Percentiles rank a stretch among this genome's conserved stretches.
These are phyloP conservation scores for Drechmeria coniospora DNA, from an alignment of 2,329 filamentous ascomycete genomes.

Conservation along the genomic window DNA sequence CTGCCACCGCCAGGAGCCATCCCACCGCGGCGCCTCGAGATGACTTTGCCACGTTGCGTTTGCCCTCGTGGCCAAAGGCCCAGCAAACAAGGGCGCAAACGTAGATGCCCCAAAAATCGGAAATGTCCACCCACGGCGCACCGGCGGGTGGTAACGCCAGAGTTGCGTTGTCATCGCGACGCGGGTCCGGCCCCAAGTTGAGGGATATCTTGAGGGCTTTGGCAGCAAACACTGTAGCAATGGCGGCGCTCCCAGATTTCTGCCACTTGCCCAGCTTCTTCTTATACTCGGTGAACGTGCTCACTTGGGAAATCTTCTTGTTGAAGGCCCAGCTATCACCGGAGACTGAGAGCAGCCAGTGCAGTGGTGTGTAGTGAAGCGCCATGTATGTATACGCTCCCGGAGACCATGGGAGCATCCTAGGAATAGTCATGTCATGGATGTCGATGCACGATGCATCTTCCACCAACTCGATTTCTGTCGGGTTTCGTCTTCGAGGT, in stretches of 20 bases:
- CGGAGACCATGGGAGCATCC: constrained; percentile 28
- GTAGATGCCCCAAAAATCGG: constrained; percentile 40
- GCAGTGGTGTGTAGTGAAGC: constrained; percentile 41
- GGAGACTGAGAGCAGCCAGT: constrained; percentile 39
- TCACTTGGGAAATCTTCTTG: constrained; percentile 30
- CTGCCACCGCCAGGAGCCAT: constrained; percentile 26
- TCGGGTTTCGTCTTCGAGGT: constrained; percentile 15
- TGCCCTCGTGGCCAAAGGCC: constrained; percentile 30
- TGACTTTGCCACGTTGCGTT: constrained; percentile 7
- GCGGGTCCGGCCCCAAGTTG: constrained; percentile 7
- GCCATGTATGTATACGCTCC: constrained; percentile 39
- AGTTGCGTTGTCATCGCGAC: constrained; percentile 2
- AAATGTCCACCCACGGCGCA: constrained; percentile 21
- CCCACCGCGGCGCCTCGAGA: constrained; percentile 13
- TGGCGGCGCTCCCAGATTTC: constrained; percentile 26
- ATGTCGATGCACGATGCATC: constrained; percentile 10
- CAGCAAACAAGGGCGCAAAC: constrained; percentile 44
- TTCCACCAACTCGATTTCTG: constrained; percentile 12
- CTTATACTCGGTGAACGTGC: constrained; percentile 30
- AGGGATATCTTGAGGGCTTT: constrained; percentile 33
- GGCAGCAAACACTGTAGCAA: constrained; percentile 34
- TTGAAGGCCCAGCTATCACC: constrained; percentile 44
- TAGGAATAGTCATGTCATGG: constrained; percentile 15
- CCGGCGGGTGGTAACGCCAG: constrained; percentile 3
- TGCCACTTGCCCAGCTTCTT: constrained; percentile 30